Conservation (phyloP, 2,329 filamentous ascomycete genomes). For the Scytalidium sp. region DNA sequence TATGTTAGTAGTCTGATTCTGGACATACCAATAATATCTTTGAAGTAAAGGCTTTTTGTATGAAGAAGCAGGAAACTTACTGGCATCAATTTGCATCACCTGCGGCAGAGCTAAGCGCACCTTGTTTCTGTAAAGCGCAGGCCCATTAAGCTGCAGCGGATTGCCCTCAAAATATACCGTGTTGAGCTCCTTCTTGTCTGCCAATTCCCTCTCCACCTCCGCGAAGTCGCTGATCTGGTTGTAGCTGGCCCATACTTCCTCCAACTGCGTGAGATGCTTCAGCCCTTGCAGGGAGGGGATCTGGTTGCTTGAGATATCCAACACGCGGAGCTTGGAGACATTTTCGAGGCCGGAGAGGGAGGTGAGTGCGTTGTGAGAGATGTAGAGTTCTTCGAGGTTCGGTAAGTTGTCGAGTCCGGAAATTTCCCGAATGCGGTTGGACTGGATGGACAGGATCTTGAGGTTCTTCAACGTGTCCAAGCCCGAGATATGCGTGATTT, state of each 20-base stretch:
- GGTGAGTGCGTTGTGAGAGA: constrained; percentile 89
- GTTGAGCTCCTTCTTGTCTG: constrained; percentile 73
- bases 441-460: constrained; percentile 88
- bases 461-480: constrained; percentile 75
- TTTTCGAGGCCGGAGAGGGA: constrained; percentile 70
- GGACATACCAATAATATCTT: constrained; percentile 3
- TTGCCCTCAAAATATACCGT: constrained; percentile 98
- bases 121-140: constrained; percentile 93
- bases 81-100: constrained; percentile 92
- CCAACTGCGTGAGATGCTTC: constrained; percentile 64
- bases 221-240: constrained; percentile 77
- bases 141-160: constrained; percentile 74
- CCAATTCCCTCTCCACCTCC: constrained; percentile 76
- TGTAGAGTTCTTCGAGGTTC: constrained; percentile 87
- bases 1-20: not conserved
- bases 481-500: constrained; percentile 80
- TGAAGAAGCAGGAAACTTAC: constrained; percentile 62
- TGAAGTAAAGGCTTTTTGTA: not conserved
- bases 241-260: constrained; percentile 94
- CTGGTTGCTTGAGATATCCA: constrained; percentile 90
- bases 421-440: constrained; percentile 82
- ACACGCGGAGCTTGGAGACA: constrained; percentile 65
- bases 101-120: constrained; percentile 83
- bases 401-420: constrained; percentile 70
- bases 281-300: constrained; percentile 73